Conservation (phyloP, 2,329 filamentous ascomycete species). For the Colletotrichum sp. region DNA sequence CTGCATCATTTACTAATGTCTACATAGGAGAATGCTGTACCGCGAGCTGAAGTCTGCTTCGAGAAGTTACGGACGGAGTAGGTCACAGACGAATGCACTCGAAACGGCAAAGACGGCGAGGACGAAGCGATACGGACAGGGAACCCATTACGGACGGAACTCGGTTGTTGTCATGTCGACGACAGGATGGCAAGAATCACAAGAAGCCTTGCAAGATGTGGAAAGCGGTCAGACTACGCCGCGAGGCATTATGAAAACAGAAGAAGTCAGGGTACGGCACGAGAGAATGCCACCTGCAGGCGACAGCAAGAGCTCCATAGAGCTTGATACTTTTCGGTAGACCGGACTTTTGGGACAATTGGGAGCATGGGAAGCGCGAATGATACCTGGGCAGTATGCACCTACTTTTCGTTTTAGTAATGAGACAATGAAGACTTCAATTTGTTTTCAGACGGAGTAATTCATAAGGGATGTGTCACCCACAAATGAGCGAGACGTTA, state of each 20-base stretch:
- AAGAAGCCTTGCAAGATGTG: conserved; percentile 32
- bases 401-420: background rate
- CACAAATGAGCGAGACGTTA: too few relatives aligned
- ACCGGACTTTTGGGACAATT: background rate
- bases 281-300: conserved; percentile 13
- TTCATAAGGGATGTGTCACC: too few relatives aligned
- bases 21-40: conserved; percentile 36
- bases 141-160: conserved; percentile 31
- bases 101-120: conserved; percentile 7
- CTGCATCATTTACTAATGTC: background rate
- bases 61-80: conserved; percentile 28
- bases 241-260: conserved; percentile 33
- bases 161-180: conserved; percentile 37
- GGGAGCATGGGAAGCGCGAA: background rate
- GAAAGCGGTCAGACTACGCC: conserved; percentile 7
- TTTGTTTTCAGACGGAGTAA: background rate
- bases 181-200: conserved; percentile 34
- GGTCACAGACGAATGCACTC: conserved; percentile 17
- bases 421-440: background rate
- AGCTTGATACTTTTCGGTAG: conserved; percentile 5
- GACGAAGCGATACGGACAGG: conserved; percentile 23
- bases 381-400: background rate
- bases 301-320: conserved; percentile 20
- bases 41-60: conserved; percentile 35
- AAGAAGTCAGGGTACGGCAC: conserved; percentile 30